phyloP scores from a whole-genome alignment of 2,329 filamentous ascomycete species.

The Neophaeococcomyces mojaviensis region DNA sequence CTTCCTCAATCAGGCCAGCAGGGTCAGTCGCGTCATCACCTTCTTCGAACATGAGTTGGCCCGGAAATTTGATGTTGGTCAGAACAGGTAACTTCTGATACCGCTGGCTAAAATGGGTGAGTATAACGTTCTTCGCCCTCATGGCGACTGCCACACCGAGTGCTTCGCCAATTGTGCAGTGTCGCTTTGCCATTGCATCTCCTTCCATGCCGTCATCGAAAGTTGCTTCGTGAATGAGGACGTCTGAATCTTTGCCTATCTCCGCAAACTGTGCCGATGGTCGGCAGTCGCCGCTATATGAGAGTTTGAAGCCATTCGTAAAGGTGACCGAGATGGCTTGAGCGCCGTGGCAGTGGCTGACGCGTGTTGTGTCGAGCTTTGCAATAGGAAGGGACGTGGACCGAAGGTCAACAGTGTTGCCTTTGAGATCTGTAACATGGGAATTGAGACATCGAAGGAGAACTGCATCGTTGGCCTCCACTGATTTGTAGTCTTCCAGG shows the following conservation, averaged over 20 bases:
- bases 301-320: slow-evolving; percentile 71
- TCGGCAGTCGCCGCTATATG: slow-evolving; percentile 90
- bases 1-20: not conserved
- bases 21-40: slow-evolving; percentile 23
- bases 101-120: slow-evolving; percentile 93
- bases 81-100: slow-evolving; percentile 68
- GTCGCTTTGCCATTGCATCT: slow-evolving; percentile 80
- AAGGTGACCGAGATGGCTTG: slow-evolving; percentile 72
- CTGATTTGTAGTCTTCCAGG: slow-evolving; percentile 68
- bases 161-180: slow-evolving; percentile 82
- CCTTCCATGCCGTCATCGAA: slow-evolving; percentile 77
- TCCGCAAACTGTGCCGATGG: slow-evolving; percentile 62
- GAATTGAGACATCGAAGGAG: slow-evolving; percentile 10
- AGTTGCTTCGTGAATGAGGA: slow-evolving; percentile 91
- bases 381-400: slow-evolving; percentile 13
- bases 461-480: slow-evolving; percentile 66
- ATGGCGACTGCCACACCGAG: slow-evolving; percentile 69
- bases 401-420: slow-evolving; percentile 7
- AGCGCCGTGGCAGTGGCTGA: slow-evolving; percentile 72
- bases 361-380: slow-evolving; percentile 57
- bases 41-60: slow-evolving; percentile 15
- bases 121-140: slow-evolving; percentile 68
- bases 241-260: slow-evolving; percentile 67
- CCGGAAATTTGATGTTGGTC: slow-evolving; percentile 21
- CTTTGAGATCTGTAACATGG: slow-evolving; percentile 12